Evolutionary conservation across 176 grass and related monocot genomes (phyloP), one percentile per base, ranked within the genome.

Genomic region (Guadua angustifolia): DNA sequence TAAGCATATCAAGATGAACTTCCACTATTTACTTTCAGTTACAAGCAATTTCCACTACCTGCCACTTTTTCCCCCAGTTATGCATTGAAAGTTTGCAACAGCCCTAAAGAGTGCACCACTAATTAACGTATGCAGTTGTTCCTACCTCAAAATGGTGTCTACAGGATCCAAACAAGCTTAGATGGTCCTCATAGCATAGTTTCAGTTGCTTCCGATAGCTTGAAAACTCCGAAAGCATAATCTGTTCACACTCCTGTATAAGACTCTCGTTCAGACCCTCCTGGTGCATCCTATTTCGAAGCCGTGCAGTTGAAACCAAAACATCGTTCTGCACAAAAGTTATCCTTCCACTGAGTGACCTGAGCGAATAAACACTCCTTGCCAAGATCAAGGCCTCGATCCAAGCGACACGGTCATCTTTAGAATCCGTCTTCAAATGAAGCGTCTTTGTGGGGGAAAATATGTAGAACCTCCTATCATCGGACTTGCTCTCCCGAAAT

Each of bases 381-480:
- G 86, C 80, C 58, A 91, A 22, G 63, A 92, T 88, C 79, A 94
- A 86, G 47, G 86, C 92, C 52, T 93, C 87, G 59, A 93, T 92
- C 88, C 88, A 95, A 68, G 87, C 58, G 50, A 89, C 86, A 21
- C 94, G 91, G 69, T 94, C 88, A 80, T 89, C 81, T 71, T 89
- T 90, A 0, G 87, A 91, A 83, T 89, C 84, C 1, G 88, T 93
- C 83, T 80, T 91, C 75, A 95, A 39, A 64, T 98, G 87, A 83
- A 92, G 85, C 1, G 89, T 93, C 77, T 95, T 91, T 66, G 85
- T 95, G 40, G 88, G 86, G 71, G 94, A 93, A 85, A 97, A 97
- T 85, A 97, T 89, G 85, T 97, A 97, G 77, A 97, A 93, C 61
- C 91, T 89, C 80, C 84, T 91, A 71, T 93, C 86, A 47, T 97